A percentile compares a stretch with the other conserved stretches of the same genome.
Conservation (phyloP, 768 basidiomycete genomes). For the Boletus insuetus region DNA sequence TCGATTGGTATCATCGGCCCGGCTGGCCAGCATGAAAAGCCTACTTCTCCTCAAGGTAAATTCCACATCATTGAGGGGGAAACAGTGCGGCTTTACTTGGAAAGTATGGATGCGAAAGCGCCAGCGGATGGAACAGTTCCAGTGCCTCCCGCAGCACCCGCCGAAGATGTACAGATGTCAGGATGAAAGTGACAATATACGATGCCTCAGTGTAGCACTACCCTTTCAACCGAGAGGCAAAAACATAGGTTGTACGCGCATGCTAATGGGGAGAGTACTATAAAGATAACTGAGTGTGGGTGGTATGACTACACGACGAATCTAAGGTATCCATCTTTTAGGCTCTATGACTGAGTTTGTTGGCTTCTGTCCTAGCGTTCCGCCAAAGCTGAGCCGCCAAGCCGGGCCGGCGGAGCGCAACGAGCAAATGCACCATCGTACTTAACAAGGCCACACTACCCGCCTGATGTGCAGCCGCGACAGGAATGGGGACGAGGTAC, state of each 20-base stretch:
- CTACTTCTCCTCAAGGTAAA: slow-evolving; percentile 48
- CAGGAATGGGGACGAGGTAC: slow-evolving; percentile 88
- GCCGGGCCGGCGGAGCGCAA: slow-evolving; percentile 69
- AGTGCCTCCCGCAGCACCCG: slow-evolving; percentile 35
- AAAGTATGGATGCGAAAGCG: slow-evolving; percentile 76
- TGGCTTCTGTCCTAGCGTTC: slow-evolving; percentile 27
- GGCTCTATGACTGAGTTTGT: slow-evolving; percentile 8
- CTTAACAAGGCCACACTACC: slow-evolving; percentile 89
- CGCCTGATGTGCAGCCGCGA: slow-evolving; percentile 94
- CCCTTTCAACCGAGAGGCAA: slow-evolving; percentile 2
- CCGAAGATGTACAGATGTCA: slow-evolving; percentile 85
- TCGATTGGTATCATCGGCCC: slow-evolving; percentile 91
- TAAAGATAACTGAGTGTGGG: slow-evolving; percentile 27
- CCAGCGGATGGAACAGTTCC: slow-evolving; percentile 38
- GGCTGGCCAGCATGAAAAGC: slow-evolving; percentile 54
- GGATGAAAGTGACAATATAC: slow-evolving; percentile 42
- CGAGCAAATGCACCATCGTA: slow-evolving; percentile 72
- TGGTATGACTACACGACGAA: slow-evolving; percentile 11
- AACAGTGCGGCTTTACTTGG: slow-evolving; percentile 67
- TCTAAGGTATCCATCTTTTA: slow-evolving; percentile 7
- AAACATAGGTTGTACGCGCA: neutral
- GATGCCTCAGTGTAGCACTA: slow-evolving; percentile 7
- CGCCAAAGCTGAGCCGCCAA: slow-evolving; percentile 63
- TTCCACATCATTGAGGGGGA: slow-evolving; percentile 92
- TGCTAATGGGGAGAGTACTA: neutral